phyloP scores from a whole-genome alignment of 2,329 filamentous ascomycete species.

The Penicillium thymicola region DNA sequence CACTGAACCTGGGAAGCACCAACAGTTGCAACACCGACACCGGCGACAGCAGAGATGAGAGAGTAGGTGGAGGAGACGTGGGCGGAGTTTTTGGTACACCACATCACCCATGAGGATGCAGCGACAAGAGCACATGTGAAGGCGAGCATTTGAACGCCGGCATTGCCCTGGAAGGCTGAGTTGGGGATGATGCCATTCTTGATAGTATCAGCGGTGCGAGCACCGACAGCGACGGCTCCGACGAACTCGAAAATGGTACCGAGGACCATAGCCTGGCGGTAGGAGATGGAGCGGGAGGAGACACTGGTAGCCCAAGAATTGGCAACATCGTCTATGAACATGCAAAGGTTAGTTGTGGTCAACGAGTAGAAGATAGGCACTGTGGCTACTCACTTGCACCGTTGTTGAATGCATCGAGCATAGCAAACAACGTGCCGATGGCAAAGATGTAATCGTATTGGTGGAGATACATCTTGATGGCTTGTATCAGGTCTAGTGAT shows the following conservation, averaged over 20 bases:
- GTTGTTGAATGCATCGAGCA: conserved; percentile 76
- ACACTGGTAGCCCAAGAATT: conserved; percentile 80
- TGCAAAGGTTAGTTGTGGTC: background rate
- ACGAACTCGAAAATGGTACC: conserved; percentile 66
- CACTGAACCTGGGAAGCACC: conserved; percentile 62
- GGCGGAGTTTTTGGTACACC: conserved; percentile 70
- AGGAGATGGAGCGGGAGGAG: conserved; percentile 64
- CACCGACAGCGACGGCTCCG: conserved; percentile 65
- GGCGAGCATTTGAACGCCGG: conserved; percentile 66
- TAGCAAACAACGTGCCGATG: conserved; percentile 72
- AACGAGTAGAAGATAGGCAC: background rate
- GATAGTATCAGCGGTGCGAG: conserved; percentile 71
- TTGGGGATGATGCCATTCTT: conserved; percentile 72
- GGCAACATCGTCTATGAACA: conserved; percentile 64
- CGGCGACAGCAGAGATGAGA: conserved; percentile 65
- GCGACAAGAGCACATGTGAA: conserved; percentile 34
- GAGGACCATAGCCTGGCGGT: conserved; percentile 41
- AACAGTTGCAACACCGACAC: conserved; percentile 66
- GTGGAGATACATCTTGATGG: conserved; percentile 54
- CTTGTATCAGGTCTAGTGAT: background rate
- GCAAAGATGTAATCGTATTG: conserved; percentile 70
- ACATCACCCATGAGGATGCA: conserved; percentile 67
- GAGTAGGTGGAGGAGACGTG: conserved; percentile 73
- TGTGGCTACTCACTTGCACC: conserved; percentile 62
- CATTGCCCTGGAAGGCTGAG: conserved; percentile 56